phyloP scores from a whole-genome alignment of 208 protist genomes.

The Angomonas ambiguus region DNA sequence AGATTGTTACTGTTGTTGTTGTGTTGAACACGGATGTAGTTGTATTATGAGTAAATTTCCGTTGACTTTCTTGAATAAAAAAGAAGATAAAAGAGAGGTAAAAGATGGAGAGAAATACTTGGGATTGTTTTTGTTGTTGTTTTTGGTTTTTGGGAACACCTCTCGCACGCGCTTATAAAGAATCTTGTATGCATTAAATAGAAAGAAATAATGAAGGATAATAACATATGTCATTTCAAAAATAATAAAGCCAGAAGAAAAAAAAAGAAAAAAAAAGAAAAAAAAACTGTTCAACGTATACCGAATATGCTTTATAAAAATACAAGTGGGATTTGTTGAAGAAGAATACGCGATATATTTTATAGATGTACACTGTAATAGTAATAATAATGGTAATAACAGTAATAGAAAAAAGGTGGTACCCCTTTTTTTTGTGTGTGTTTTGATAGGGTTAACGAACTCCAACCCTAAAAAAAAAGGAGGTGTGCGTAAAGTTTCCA shows the following conservation, averaged over 20 bases:
- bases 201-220: conserved; percentile 11
- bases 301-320: too few species aligned
- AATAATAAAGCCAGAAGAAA: not conserved
- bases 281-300: conserved; percentile 9
- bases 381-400: conserved; percentile 5
- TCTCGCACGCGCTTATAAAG: not conserved
- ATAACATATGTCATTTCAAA: conserved; percentile 3
- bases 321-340: too few species aligned
- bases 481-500: too few species aligned
- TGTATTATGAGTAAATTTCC: conserved; percentile 9
- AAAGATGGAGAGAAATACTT: not conserved
- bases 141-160: too few species aligned
- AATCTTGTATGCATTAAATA: too few species aligned
- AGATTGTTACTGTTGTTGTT: conserved; percentile 3
- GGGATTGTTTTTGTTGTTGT: too few species aligned
- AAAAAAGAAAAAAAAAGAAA: conserved; percentile 14
- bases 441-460: too few species aligned
- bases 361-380: too few species aligned
- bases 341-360: too few species aligned
- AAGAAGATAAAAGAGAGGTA: not conserved
- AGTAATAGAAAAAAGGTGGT: too few species aligned
- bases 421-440: too few species aligned
- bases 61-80: not conserved
- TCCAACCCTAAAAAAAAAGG: not conserved
- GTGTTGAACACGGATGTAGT: too few species aligned